A percentile compares a stretch with the other conserved stretches of the same genome.
phyloP scores from a whole-genome alignment of 768 basidiomycete species.

The Lentinula sp. region DNA sequence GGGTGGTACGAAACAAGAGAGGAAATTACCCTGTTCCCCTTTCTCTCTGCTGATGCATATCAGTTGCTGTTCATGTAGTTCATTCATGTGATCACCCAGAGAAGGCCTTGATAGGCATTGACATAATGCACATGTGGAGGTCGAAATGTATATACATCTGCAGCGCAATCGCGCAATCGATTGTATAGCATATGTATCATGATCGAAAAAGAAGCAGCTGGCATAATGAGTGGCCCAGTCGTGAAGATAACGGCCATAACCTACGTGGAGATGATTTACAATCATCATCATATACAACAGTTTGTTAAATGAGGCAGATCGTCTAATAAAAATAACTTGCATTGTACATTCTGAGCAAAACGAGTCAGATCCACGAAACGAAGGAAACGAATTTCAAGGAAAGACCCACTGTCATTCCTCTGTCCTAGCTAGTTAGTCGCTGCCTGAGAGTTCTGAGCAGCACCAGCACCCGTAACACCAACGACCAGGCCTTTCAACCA shows the following conservation, averaged over 20 bases:
- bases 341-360: neutral
- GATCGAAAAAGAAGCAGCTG: neutral
- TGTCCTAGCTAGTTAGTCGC: neutral
- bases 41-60: too few relatives aligned
- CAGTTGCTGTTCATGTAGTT: too few relatives aligned
- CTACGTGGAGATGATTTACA: neutral
- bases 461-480: constrained; percentile 69
- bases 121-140: too few relatives aligned
- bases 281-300: neutral
- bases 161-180: neutral
- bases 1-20: too few relatives aligned
- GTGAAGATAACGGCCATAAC: neutral
- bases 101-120: too few relatives aligned
- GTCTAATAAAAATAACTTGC: neutral
- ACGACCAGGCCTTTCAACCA: constrained; percentile 91
- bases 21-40: too few relatives aligned
- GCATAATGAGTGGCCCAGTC: neutral
- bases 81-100: too few relatives aligned
- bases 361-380: neutral
- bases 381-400: neutral
- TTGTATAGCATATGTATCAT: too few relatives aligned
- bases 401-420: neutral
- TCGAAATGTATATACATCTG: too few relatives aligned
- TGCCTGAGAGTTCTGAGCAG: constrained; percentile 10
- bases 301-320: neutral